These are phyloP conservation scores for Flueggea neowawraea DNA, from an alignment of 441 rosid genomes.

Conservation along the genomic window DNA sequence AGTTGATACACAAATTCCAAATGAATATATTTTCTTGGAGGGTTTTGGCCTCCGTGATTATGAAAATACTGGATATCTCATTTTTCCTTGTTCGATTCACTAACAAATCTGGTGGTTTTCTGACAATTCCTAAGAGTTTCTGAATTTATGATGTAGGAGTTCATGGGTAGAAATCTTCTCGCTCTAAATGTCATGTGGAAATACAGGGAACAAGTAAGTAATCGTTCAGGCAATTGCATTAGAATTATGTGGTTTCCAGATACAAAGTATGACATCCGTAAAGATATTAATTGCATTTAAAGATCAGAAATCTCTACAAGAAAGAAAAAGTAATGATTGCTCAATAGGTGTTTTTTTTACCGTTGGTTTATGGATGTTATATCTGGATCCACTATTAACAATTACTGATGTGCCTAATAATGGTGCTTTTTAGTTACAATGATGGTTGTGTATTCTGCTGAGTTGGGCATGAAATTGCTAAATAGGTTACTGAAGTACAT, in stretches of 20 bases:
- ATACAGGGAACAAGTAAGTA: slow-evolving; percentile 84
- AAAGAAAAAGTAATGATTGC: not conserved
- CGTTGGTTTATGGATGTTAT: too few relatives aligned
- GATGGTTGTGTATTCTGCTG: too few relatives aligned
- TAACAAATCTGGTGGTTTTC: not conserved
- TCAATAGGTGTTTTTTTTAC: too few relatives aligned
- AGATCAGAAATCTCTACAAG: not conserved
- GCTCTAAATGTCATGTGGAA: slow-evolving; percentile 99
- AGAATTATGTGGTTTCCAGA: not conserved
- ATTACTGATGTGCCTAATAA: too few relatives aligned
- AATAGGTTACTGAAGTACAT: too few relatives aligned
- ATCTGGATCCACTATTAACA: too few relatives aligned
- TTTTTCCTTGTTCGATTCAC: not conserved
- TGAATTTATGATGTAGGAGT: slow-evolving; percentile 57
- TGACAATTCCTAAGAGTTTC: not conserved
- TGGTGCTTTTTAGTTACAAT: too few relatives aligned
- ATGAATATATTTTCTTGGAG: too few relatives aligned
- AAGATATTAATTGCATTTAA: not conserved
- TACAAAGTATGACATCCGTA: not conserved
- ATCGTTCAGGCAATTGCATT: not conserved
- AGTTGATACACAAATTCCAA: too few relatives aligned
- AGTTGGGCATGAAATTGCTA: too few relatives aligned
- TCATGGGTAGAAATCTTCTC: slow-evolving; percentile 94
- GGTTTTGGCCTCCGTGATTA: too few relatives aligned
- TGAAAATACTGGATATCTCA: not conserved